Percentiles rank a stretch among this genome's conserved stretches.
phyloP scores from a whole-genome alignment of 768 basidiomycete genomes.

The Auriscalpium orientale region DNA sequence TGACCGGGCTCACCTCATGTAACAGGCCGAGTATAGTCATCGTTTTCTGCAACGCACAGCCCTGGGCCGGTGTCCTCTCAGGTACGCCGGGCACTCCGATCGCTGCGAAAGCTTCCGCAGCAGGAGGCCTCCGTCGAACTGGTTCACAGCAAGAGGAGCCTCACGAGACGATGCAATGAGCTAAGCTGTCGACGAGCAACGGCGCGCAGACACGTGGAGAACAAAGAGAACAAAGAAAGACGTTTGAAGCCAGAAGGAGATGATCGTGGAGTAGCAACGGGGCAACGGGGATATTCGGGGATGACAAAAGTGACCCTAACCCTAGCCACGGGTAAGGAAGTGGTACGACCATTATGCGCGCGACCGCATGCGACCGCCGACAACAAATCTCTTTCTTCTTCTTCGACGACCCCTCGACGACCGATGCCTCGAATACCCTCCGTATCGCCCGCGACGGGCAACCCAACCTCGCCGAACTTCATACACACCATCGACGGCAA shows the following conservation, averaged over 20 bases:
- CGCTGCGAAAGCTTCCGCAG: too few relatives aligned
- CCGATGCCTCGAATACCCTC: slow-evolving; percentile 50
- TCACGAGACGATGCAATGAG: too few relatives aligned
- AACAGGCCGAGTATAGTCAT: too few relatives aligned
- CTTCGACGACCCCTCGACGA: neutral
- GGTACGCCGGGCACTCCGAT: too few relatives aligned
- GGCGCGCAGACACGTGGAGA: neutral
- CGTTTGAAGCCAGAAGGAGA: neutral
- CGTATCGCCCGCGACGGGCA: slow-evolving; percentile 50
- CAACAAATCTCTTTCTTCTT: neutral
- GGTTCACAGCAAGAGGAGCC: too few relatives aligned
- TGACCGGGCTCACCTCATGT: too few relatives aligned
- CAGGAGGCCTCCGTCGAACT: too few relatives aligned
- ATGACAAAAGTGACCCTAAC: neutral
- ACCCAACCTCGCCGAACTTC: slow-evolving; percentile 38
- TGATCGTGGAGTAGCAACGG: neutral
- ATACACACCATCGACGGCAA: slow-evolving; percentile 60
- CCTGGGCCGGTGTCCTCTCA: too few relatives aligned
- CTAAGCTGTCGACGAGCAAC: too few relatives aligned
- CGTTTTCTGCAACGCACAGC: too few relatives aligned
- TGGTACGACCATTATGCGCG: neutral
- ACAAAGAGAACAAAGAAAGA: neutral
- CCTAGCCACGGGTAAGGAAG: neutral
- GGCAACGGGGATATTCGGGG: neutral
- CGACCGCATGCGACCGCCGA: neutral